Evolutionary conservation across 2,329 filamentous ascomycete genomes (phyloP), one percentile per base, ranked within the genome.

Genomic region (Colletotrichum melonis): DNA sequence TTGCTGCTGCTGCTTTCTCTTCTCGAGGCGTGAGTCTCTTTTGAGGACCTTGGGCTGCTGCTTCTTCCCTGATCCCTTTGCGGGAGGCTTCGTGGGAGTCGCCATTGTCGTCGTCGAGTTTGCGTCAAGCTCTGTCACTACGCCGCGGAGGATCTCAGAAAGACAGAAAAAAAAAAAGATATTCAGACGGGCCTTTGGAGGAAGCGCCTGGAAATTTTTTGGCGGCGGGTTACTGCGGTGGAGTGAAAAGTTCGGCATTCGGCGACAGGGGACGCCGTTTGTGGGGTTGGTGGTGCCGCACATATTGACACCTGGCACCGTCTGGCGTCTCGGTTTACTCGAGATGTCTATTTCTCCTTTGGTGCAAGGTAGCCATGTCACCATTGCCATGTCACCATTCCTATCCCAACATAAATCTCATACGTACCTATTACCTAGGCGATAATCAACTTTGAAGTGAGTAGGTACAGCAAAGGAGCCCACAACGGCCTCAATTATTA

Each of bases 1-100:
- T 49, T 84, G 82, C 57, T 84, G 79, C 30, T 83, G 82, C 11
- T 84, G 79, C 75, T 86, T 85, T 55, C 85, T 62, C 67, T 77
- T 77, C 30, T 78, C 76, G 26, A 76, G 66, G 28, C 74, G 57
- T 11, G 67, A 65, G 7, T 76, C 74, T 19, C 69, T 79, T 77
- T 86, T 86, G 42, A 84, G 77, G 1, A 80, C 80, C 75, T 82
- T 83, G 7, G 76, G 52, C 46, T 76, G 42, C 42, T 49, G 74
- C 52, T 79, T 80, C 56, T 79, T 80, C 63, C 35, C 57, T 3
- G 62, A 32, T 6, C 67, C 66, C 49, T 78, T 78, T 14, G 54
- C 55, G 55, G 59, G 26, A 60, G 77, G 77, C 57, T 78, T 78
- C 68, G 78, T 80, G 52, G 63, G 71, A 32, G 73, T 65, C 28